These are phyloP conservation scores for Globisporangium splendens DNA, from an alignment of 352 stramenopile genomes.

Conservation along the genomic window DNA sequence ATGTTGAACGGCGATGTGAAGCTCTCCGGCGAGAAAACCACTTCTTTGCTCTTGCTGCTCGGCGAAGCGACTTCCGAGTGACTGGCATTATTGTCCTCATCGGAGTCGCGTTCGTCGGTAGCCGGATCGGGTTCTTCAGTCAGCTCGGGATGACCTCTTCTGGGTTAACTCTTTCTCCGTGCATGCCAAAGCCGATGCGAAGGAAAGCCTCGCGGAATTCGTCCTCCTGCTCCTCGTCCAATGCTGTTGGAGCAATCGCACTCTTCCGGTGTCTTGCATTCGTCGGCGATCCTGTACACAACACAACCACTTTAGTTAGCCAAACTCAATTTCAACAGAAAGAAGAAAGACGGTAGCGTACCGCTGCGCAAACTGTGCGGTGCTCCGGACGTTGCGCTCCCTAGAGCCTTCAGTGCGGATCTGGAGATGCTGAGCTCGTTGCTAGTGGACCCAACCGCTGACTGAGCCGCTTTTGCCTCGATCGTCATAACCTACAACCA, in stretches of 20 bases:
- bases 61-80: slow-evolving; percentile 8
- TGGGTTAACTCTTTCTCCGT: slow-evolving; percentile 49
- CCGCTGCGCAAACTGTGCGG: slow-evolving; percentile 2
- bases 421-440: not conserved
- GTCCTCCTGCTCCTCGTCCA: slow-evolving; percentile 17
- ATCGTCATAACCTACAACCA: slow-evolving; percentile 8
- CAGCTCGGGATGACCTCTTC: slow-evolving; percentile 50
- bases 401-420: not conserved
- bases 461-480: slow-evolving; percentile 7
- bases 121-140: not conserved
- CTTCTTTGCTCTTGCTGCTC: slow-evolving; percentile 11
- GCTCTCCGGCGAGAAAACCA: slow-evolving; percentile 35
- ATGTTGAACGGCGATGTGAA: slow-evolving; percentile 81
- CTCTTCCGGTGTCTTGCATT: slow-evolving; percentile 6
- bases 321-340: not conserved
- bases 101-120: not conserved
- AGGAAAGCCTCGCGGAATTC: slow-evolving; percentile 58
- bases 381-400: not conserved
- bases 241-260: not conserved
- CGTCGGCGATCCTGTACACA: slow-evolving; percentile 2
- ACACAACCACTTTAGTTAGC: not conserved
- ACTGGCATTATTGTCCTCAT: slow-evolving; percentile 1
- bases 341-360: not conserved
- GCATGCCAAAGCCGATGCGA: slow-evolving; percentile 60
- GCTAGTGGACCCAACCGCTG: not conserved